A percentile compares a stretch with the other conserved stretches of the same genome.
phyloP scores from a whole-genome alignment of 73 alveolate species.

The Paramecium biaurelia region DNA sequence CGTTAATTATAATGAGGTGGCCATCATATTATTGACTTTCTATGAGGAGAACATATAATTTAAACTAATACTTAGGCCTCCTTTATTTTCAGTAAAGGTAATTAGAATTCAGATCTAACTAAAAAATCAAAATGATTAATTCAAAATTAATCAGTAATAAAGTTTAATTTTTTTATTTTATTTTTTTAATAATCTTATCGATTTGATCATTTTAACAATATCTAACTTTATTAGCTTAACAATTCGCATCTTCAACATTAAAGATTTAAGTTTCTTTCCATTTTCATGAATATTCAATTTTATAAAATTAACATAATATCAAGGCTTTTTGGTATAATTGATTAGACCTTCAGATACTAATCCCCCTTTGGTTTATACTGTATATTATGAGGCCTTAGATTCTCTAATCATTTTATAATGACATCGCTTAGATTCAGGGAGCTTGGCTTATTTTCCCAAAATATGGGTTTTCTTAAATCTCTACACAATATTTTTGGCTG shows the following conservation, averaged over 20 bases:
- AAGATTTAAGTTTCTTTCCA: background rate
- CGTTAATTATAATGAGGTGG: background rate
- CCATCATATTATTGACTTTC: background rate
- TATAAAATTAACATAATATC: background rate
- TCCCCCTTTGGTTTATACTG: background rate
- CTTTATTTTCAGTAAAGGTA: background rate
- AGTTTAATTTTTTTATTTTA: background rate
- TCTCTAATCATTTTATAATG: background rate
- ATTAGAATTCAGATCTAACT: background rate
- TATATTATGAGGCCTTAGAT: background rate
- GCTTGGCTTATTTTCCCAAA: background rate
- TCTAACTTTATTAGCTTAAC: background rate
- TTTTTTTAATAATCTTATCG: background rate
- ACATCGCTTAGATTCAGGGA: background rate
- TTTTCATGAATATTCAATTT: background rate
- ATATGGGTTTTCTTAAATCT: background rate
- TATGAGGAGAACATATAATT: background rate
- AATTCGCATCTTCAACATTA: background rate
- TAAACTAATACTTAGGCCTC: background rate
- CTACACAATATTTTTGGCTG: background rate
- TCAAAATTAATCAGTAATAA: background rate
- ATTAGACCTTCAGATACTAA: background rate
- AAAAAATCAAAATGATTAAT: background rate
- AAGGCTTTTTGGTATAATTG: background rate
- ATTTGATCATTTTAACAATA: background rate